A percentile compares a stretch with the other conserved stretches of the same genome.
These are phyloP conservation scores for Haematococcus lacustris DNA, from an alignment of 139 green algal genomes.

Conservation along the genomic window DNA sequence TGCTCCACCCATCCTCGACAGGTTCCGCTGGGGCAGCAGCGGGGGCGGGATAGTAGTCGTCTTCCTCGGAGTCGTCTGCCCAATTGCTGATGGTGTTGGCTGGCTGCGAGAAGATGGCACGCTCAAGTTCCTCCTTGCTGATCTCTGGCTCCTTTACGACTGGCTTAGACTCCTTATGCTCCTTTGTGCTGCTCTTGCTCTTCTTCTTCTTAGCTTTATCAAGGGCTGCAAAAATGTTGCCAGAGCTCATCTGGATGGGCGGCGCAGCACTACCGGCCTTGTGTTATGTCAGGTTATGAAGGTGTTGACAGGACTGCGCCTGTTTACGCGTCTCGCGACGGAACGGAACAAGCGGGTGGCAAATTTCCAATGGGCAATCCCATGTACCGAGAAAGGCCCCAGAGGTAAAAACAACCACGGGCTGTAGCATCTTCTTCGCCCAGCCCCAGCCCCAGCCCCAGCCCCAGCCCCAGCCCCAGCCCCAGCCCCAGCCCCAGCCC, in stretches of 20 bases:
- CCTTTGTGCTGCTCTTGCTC: background rate
- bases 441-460: no score
- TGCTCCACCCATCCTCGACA: slow-evolving; percentile 6
- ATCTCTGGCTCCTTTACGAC: slow-evolving; percentile 1
- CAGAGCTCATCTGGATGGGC: slow-evolving; percentile 1
- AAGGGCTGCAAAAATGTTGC: background rate
- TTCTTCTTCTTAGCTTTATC: background rate
- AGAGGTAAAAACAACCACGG: no score
- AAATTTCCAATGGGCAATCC: no score
- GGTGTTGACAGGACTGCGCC: no score
- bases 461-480: no score
- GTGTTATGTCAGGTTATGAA: no score
- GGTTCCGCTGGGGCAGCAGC: background rate
- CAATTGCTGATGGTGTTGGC: slow-evolving; percentile 1
- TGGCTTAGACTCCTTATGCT: background rate
- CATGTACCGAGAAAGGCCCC: no score
- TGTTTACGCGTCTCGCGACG: no score
- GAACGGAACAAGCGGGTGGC: no score
- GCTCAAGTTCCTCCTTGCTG: background rate
- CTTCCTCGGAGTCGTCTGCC: background rate
- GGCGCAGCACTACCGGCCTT: no score
- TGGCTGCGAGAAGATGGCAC: background rate
- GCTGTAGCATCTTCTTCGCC: no score
- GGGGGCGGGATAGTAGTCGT: background rate
- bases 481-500: no score